Conservation (phyloP, 1,284 basidiomycete species). For the Leccinum subatratum region DNA sequence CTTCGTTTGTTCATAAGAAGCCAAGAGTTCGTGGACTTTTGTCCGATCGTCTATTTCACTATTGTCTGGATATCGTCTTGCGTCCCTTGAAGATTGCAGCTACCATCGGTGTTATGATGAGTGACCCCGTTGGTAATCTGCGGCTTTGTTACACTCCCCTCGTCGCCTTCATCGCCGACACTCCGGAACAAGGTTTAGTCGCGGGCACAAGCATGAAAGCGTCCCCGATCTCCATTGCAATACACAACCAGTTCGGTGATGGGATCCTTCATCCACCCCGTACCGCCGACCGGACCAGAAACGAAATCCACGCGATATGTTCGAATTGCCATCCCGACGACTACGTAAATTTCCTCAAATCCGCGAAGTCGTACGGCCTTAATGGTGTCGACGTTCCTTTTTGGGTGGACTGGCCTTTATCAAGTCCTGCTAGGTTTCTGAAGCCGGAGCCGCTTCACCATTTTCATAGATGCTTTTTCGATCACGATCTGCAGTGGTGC, state of each 20-base stretch:
- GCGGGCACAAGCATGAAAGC: not conserved
- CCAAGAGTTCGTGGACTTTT: not conserved
- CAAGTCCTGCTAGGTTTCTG: not conserved
- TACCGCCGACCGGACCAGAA: not conserved
- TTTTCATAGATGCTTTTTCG: not conserved
- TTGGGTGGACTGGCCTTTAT: not conserved
- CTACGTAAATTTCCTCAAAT: not conserved
- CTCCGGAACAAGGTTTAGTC: not conserved
- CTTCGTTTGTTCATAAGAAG: not conserved
- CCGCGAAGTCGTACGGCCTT: not conserved
- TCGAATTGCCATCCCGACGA: not conserved
- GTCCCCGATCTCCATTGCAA: not conserved
- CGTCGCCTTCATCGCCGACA: not conserved
- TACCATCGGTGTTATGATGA: not conserved
- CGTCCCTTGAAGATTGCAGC: not conserved
- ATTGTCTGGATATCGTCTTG: not conserved
- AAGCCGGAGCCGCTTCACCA: not conserved
- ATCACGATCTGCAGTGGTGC: not conserved
- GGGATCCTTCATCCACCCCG: not conserved
- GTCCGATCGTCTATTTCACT: not conserved
- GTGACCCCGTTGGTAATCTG: not conserved
- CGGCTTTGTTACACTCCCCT: not conserved
- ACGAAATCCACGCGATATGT: not conserved
- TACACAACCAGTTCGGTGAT: not conserved
- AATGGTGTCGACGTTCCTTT: not conserved